A percentile compares a stretch with the other conserved stretches of the same genome.
Evolutionary conservation across 306 rosid species (phyloP).

Genomic region (Styphnolobium japonicum): DNA sequence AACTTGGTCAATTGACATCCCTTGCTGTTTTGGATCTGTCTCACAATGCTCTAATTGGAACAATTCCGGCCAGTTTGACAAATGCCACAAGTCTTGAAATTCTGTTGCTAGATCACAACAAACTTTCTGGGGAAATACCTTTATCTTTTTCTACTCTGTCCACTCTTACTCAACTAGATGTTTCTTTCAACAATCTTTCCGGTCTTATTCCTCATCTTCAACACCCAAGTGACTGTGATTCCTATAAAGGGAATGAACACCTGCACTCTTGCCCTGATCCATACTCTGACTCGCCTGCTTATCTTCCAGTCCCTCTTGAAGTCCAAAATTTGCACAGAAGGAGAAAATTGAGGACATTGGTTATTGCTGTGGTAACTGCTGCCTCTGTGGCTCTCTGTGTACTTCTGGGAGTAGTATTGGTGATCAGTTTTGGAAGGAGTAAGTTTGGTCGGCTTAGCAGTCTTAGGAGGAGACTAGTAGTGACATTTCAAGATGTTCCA

Average conservation of each 20-base stretch:
- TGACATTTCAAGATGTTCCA: slow-evolving; percentile 52
- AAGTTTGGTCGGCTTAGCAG: slow-evolving; percentile 36
- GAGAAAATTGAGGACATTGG: slow-evolving; percentile 24
- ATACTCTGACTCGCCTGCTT: slow-evolving; percentile 28
- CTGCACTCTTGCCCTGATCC: slow-evolving; percentile 52
- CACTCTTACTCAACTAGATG: slow-evolving; percentile 41
- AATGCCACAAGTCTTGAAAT: slow-evolving; percentile 39
- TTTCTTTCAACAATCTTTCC: slow-evolving; percentile 56
- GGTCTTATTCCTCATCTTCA: slow-evolving; percentile 54
- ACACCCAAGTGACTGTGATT: slow-evolving; percentile 36
- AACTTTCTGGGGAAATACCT: slow-evolving; percentile 47
- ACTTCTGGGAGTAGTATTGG: slow-evolving; percentile 28
- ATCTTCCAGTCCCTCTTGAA: slow-evolving; percentile 36
- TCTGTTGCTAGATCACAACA: slow-evolving; percentile 48
- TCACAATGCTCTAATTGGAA: slow-evolving; percentile 40
- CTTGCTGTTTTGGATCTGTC: slow-evolving; percentile 47
- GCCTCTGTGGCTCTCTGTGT: slow-evolving; percentile 24
- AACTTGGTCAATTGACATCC: slow-evolving; percentile 39
- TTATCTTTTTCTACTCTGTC: slow-evolving; percentile 34
- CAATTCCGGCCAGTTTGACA: slow-evolving; percentile 40
- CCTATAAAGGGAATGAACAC: slow-evolving; percentile 42
- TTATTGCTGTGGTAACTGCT: slow-evolving; percentile 33
- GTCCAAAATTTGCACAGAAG: not conserved
- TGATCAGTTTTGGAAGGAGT: slow-evolving; percentile 32
- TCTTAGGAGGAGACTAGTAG: slow-evolving; percentile 43